Evolutionary conservation across 768 basidiomycete genomes (phyloP), one percentile per base, ranked within the genome.

Genomic region (Gloeophyllum trabeum): DNA sequence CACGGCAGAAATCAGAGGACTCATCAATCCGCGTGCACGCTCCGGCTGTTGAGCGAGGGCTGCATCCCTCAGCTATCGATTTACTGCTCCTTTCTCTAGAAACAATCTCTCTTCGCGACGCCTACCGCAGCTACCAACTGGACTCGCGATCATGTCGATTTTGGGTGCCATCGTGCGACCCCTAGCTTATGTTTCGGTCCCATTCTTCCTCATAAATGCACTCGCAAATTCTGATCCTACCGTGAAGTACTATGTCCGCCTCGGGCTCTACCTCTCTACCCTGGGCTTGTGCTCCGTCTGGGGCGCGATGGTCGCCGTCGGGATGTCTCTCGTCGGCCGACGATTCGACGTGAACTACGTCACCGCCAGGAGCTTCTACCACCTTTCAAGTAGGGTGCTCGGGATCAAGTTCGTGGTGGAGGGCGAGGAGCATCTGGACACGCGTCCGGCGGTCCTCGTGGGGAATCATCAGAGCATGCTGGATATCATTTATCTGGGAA

Each of bases 391-490:
- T 24, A 75, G 71, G 14, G 56, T 76, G 2, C 55, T 94, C 35
- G 82, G 78, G 50, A 61, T 93, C 47, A 58, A 62, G 36, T 64
- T 96, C 51, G 74, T 79, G 44, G 71, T 98, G 24, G 92, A 98
- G 57, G 92, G 91, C 7, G 77, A 77, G 55, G 89, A 98, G 56
- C 65, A 92, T 56, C 64, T 98, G 35, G 60, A 66, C 49, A 71
- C 67, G n/a, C 63, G 67, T 39, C 88, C 91, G 5, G 76, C 79
- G 1, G 74, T 97, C 10, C 59, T 90, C 21, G 73, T 97, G 55
- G 76, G 73, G 10, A 98, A 97, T 56, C 94, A 98, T 58, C 94
- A 98, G 67, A 91, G 83, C 45, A 84, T 91, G 76, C 59, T 96
- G 35, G 91, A 96, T 60, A 73, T 99, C 46, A 58, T 94, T 25